Base-by-base conservation (phyloP, 225 moss, liverwort and hornwort genomes). In the Sphagnum tenellum region DNA sequence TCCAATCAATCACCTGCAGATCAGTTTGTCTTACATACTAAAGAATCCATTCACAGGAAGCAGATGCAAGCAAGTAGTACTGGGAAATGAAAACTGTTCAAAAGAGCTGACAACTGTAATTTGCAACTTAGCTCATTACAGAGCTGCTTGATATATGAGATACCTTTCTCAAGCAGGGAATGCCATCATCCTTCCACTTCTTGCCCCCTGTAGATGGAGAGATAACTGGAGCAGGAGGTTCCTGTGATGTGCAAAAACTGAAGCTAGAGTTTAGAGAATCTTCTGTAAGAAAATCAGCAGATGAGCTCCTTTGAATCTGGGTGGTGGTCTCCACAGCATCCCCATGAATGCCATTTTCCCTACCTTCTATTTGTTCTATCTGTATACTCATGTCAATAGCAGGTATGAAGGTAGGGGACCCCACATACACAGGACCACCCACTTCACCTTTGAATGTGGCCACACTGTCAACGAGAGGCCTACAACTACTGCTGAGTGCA, bases 121-220 rank as follows among this genome's bases (percentile, higher is more conserved):
- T 29, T 29, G 29, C 29, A 29, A 29, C 29, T 29, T 29, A 29
- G 29, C 29, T 29, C 29, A 29, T 29, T 29, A 9, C 47, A 62
- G n/a, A 47, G 14, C 46, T 46, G 10, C 5, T 29, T 9, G 52
- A n/a, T 61, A 62, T 59, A 61, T 2, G 44, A 2, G 9, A 51
- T 65, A 98, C 98, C 98, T 98, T 98, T 77, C 93, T 98, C 72
- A 98, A 63, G 55, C 89, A 79, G 66, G 85, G 69, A 63, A 84
- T 75, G 58, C 90, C 86, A 62, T 98, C 93, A 68, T 98, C 93
- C 76, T 89, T 98, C 98, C 98, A 98, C 67, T 84, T 98, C 79
- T 78, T 85, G 76, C 65, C 78, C 8, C 78, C 75, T 29, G 72
- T 71, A 8, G 81, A 67, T 73, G 81, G 70, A 66, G 81, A 80